These are phyloP conservation scores for Spergularia bocconei DNA, from an alignment of 148 eudicot genomes.

Conservation along the genomic window DNA sequence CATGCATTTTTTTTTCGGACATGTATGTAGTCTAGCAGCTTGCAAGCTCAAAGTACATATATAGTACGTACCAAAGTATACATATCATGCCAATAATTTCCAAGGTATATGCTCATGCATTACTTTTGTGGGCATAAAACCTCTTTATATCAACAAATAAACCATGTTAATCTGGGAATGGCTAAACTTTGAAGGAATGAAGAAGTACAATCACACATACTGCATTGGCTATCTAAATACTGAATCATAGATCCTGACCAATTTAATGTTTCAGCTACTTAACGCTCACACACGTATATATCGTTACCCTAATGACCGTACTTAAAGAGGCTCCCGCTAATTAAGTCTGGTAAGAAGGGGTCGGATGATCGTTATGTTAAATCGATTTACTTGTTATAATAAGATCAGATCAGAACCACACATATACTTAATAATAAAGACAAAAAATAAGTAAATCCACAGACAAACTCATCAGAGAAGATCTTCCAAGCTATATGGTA, in stretches of 20 bases:
- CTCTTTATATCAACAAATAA: constrained; percentile 16
- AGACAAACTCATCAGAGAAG: constrained; percentile 14
- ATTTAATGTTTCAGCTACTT: constrained; percentile 24
- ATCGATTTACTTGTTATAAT: too few relatives aligned
- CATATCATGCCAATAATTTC: too few relatives aligned
- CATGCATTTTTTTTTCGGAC: too few relatives aligned
- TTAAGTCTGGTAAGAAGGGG: background rate
- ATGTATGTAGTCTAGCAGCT: too few relatives aligned
- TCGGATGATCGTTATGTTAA: too few relatives aligned
- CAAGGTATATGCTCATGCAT: too few relatives aligned
- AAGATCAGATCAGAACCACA: background rate
- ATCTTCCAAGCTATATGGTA: constrained; percentile 10
- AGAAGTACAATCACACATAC: constrained; percentile 32
- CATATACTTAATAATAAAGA: background rate
- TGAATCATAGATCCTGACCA: constrained; percentile 30
- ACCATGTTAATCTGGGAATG: constrained; percentile 1
- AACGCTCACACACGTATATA: background rate
- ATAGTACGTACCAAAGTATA: too few relatives aligned
- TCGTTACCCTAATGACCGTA: too few relatives aligned
- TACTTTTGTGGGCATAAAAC: constrained; percentile 1
- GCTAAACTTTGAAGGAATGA: constrained; percentile 3
- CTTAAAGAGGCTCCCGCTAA: background rate
- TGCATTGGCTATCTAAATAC: constrained; percentile 34
- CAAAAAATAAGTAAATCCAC: background rate
- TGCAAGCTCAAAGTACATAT: too few relatives aligned